These are phyloP conservation scores for Clathrus columnatus DNA, from an alignment of 768 basidiomycete species.

Conservation along the genomic window DNA sequence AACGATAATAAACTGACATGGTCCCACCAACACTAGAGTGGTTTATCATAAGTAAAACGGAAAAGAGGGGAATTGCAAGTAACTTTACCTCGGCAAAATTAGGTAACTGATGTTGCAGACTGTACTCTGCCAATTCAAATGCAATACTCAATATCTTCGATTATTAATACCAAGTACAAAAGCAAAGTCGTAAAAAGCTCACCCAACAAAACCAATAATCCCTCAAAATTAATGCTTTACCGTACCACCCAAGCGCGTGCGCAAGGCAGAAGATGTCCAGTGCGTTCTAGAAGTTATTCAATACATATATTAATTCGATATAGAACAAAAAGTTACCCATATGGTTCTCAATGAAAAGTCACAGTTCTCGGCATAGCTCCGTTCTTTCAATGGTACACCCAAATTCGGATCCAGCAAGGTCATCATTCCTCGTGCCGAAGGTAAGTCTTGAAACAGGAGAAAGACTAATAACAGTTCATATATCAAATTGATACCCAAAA, in stretches of 20 bases:
- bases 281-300: conserved; percentile 43
- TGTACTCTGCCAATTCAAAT: conserved; percentile 85
- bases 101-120: conserved; percentile 76
- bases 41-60: conserved; percentile 16
- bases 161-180: not conserved
- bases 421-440: conserved; percentile 72
- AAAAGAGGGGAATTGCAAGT: conserved; percentile 13
- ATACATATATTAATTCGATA: not conserved
- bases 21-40: conserved; percentile 83
- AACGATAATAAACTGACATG: conserved; percentile 49
- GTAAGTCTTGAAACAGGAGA: conserved; percentile 75
- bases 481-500: conserved; percentile 72
- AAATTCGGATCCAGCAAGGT: conserved; percentile 64
- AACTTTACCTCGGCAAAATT: conserved; percentile 74
- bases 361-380: conserved; percentile 81
- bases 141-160: conserved; percentile 74
- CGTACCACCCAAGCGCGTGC: conserved; percentile 83
- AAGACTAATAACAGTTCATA: conserved; percentile 82
- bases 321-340: conserved; percentile 42
- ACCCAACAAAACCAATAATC: conserved; percentile 97
- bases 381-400: conserved; percentile 69
- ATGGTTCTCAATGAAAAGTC: conserved; percentile 49
- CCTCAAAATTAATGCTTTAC: conserved; percentile 81
- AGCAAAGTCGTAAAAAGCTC: conserved; percentile 14
- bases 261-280: conserved; percentile 83